These are phyloP conservation scores for Neurospora tetrasperma DNA, from an alignment of 495 filamentous ascomycete genomes.

Conservation along the genomic window DNA sequence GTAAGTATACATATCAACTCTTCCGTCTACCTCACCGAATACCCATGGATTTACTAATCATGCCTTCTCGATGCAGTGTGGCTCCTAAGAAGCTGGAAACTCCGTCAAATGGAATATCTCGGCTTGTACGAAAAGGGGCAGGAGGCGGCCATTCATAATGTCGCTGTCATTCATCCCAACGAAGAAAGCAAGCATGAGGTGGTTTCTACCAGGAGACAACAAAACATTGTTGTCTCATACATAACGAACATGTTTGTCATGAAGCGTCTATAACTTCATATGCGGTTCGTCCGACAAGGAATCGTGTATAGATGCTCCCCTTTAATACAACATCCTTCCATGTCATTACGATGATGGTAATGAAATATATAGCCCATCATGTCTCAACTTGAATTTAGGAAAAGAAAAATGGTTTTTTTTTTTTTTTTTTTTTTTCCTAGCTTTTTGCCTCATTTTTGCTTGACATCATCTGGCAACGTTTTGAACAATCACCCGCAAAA, in stretches of 20 bases:
- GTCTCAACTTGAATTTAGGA: background rate
- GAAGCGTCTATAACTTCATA: constrained; percentile 8
- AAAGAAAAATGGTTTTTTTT: too few relatives aligned
- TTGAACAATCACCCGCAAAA: background rate
- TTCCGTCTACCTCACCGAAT: background rate
- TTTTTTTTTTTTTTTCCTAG: too few relatives aligned
- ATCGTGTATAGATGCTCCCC: background rate
- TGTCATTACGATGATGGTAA: background rate
- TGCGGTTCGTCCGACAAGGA: background rate
- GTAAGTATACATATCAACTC: constrained; percentile 11
- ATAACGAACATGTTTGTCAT: constrained; percentile 9
- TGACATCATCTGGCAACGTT: background rate
- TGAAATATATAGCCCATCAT: background rate
- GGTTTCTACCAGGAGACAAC: background rate
- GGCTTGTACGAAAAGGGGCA: constrained; percentile 19
- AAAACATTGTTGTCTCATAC: constrained; percentile 12
- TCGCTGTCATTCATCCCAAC: constrained; percentile 7
- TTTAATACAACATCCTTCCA: background rate
- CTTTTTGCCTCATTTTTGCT: too few relatives aligned
- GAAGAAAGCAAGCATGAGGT: background rate
- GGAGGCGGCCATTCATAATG: constrained; percentile 16
- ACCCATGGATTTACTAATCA: background rate
- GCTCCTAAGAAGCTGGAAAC: constrained; percentile 34
- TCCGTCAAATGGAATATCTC: constrained; percentile 26
- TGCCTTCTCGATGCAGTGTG: constrained; percentile 16